phyloP scores from a whole-genome alignment of 75 land plant species.

The Adiantum capillusveneris region DNA sequence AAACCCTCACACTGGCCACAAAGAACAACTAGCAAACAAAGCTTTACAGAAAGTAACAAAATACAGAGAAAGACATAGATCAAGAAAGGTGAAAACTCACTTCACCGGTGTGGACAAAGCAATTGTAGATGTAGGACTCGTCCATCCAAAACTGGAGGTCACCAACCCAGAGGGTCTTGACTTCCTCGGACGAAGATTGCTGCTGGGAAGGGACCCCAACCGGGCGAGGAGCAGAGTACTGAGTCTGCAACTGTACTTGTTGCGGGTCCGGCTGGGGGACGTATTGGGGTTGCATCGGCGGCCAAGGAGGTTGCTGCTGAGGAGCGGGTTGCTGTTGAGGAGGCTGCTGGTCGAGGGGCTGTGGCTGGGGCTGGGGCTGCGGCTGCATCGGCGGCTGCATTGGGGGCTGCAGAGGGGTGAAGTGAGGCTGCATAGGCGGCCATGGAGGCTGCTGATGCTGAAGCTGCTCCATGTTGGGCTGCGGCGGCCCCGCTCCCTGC shows the following conservation, averaged over 20 bases:
- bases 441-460: slow-evolving; percentile 4
- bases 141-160: slow-evolving; percentile 86
- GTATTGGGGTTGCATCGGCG: too few species aligned
- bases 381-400: slow-evolving; percentile 7
- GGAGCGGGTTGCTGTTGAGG: too few species aligned
- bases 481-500: too few species aligned
- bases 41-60: too few species aligned
- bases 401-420: slow-evolving; percentile 10
- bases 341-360: not conserved
- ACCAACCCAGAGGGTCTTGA: slow-evolving; percentile 70
- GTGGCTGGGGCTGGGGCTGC: not conserved
- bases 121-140: slow-evolving; percentile 52
- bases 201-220: too few species aligned
- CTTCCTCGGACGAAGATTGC: slow-evolving; percentile 37
- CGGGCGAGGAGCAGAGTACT: too few species aligned
- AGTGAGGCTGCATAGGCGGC: slow-evolving; percentile 18
- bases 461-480: not conserved
- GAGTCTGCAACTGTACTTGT: too few species aligned
- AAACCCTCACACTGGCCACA: too few species aligned
- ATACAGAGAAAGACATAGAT: too few species aligned
- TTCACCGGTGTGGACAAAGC: slow-evolving; percentile 63
- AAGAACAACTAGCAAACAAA: too few species aligned
- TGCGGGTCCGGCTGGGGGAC: too few species aligned
- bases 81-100: slow-evolving; percentile 13
- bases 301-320: too few species aligned